These are phyloP conservation scores for Chlorokybus atmophyticus DNA, from an alignment of 139 green algal genomes.

Conservation along the genomic window DNA sequence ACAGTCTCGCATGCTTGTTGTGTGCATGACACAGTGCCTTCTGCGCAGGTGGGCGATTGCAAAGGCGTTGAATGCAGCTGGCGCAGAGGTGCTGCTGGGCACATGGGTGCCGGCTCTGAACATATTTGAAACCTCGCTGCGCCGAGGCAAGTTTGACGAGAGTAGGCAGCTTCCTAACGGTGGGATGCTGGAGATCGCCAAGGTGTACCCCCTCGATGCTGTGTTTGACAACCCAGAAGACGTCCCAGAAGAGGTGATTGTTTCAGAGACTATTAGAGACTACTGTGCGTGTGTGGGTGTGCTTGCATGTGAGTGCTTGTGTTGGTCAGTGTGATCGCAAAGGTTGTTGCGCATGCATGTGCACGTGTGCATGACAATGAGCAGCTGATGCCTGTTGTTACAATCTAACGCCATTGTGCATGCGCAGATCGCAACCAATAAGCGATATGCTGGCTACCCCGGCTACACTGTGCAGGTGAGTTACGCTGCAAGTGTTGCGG, in stretches of 20 bases:
- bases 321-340: slow-evolving; percentile 8
- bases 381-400: no score
- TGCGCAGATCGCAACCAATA: slow-evolving; percentile 72
- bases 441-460: slow-evolving; percentile 75
- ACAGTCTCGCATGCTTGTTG: background rate
- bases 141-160: slow-evolving; percentile 91
- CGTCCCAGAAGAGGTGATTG: slow-evolving; percentile 79
- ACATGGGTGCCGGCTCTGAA: slow-evolving; percentile 92
- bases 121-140: slow-evolving; percentile 85
- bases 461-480: slow-evolving; percentile 54
- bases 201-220: slow-evolving; percentile 95
- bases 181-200: slow-evolving; percentile 77
- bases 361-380: no score
- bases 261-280: background rate
- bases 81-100: slow-evolving; percentile 85
- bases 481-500: no score
- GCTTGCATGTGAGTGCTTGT: no score
- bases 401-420: no score
- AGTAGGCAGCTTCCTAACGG: slow-evolving; percentile 78
- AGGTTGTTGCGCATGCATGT: no score
- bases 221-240: slow-evolving; percentile 89
- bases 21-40: no score
- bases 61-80: slow-evolving; percentile 84
- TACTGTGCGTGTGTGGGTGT: background rate
- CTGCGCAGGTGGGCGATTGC: slow-evolving; percentile 79